Evolutionary conservation across 2,329 filamentous ascomycete species (phyloP), one percentile per base, ranked within the genome.

Genomic region (Talaromyces sp.): DNA sequence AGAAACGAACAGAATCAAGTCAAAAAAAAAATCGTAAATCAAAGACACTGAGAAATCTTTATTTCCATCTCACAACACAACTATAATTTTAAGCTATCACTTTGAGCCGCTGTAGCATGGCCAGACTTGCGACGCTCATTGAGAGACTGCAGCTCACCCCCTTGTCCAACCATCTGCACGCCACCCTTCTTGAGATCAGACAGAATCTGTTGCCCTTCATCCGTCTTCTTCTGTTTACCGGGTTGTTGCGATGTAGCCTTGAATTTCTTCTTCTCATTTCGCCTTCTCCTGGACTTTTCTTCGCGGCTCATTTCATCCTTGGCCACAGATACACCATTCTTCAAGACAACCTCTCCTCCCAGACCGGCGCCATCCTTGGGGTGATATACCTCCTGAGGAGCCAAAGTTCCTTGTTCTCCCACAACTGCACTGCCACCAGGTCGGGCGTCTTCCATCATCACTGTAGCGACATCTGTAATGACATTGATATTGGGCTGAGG

Each of bases 381-480:
- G 72, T 87, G 88, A 82, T 98, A 99, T 31, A 99, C 85, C 78
- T 99, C 95, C 75, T 98, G 95, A 2, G 95, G 95, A 54, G 95
- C 95, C 66, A 99, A 86, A 82, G 90, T 90, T 73, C 89, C 91
- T 31, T 79, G 76, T 37, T 76, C 77, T 31, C 74, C 74, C 69
- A 87, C 82, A 54, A 84, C 86, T 49, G 90, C 91, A 73, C 89
- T 88, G 50, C 91, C 90, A 16, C 90, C 89, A 8, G 95, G 94
- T 72, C 96, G 90, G 1, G 93, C 94, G 74, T 99, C 95, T 81
- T 99, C 95, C 90, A 98, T 96, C 70, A 87, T 85, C 69, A 98
- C 89, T 3, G 91, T 92, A n/a, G 93, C 92, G 3, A 95, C 91
- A 78, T 98, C 94, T 31, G 92, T 86, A 39, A 97, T 90, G 63